phyloP scores from a whole-genome alignment of 2,329 filamentous ascomycete species.

The Neonectria faginata region DNA sequence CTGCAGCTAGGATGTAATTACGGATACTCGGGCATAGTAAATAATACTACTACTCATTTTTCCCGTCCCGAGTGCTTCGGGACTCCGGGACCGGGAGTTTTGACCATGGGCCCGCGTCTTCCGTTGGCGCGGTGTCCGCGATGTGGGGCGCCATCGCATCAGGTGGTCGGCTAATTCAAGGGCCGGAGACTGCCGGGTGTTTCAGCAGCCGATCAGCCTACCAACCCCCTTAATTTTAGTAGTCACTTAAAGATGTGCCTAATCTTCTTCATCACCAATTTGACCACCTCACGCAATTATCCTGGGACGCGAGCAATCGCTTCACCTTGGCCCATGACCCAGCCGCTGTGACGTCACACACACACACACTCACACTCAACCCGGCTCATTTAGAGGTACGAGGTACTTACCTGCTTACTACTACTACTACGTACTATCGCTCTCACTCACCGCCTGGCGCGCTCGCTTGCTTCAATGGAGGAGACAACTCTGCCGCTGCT shows the following conservation, averaged over 20 bases:
- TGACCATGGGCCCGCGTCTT: background rate
- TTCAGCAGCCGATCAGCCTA: background rate
- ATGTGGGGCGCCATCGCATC: background rate
- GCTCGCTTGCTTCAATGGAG: slow-evolving; percentile 5
- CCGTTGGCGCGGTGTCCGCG: background rate
- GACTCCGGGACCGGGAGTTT: background rate
- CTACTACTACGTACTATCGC: background rate
- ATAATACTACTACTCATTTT: too few relatives aligned
- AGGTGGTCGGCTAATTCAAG: slow-evolving; percentile 2
- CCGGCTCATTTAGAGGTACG: background rate
- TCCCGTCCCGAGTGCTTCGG: background rate
- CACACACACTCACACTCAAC: background rate
- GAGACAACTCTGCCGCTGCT: slow-evolving; percentile 25
- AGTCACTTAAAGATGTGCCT: background rate
- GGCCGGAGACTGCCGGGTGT: background rate
- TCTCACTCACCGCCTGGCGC: background rate
- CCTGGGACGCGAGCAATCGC: background rate
- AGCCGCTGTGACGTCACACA: background rate
- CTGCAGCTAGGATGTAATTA: too few relatives aligned
- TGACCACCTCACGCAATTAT: slow-evolving; percentile 1
- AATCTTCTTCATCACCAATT: background rate
- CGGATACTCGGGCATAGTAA: too few relatives aligned
- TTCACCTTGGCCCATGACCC: background rate
- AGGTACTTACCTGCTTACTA: background rate
- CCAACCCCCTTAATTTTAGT: background rate